Conservation (phyloP, 2,329 filamentous ascomycete species). For the Cyphellophora attinorum region DNA sequence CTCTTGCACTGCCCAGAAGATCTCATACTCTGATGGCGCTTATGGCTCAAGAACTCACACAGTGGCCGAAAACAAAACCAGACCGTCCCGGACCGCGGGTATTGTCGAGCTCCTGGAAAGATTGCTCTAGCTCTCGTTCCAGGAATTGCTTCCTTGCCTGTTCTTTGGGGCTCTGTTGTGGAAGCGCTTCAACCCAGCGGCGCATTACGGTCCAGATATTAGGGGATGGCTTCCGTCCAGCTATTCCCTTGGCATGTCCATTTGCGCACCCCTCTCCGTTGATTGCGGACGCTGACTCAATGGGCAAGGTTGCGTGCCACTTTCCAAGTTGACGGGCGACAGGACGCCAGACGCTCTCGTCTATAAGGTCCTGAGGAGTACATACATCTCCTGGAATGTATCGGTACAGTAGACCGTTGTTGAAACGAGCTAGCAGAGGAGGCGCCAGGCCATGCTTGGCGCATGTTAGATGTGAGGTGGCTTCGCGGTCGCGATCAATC, state of each 20-base stretch:
- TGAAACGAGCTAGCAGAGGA: slow-evolving; percentile 77
- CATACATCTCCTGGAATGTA: slow-evolving; percentile 77
- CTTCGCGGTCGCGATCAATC: slow-evolving; percentile 79
- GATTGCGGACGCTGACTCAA: slow-evolving; percentile 33
- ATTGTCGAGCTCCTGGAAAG: slow-evolving; percentile 63
- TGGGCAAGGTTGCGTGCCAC: slow-evolving; percentile 73
- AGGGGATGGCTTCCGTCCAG: slow-evolving; percentile 62
- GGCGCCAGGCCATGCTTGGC: slow-evolving; percentile 77
- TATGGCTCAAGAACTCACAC: slow-evolving; percentile 3
- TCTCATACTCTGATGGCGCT: too few relatives aligned
- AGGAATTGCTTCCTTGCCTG: slow-evolving; percentile 56
- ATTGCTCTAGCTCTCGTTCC: slow-evolving; percentile 62
- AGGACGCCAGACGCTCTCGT: slow-evolving; percentile 66
- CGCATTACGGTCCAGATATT: slow-evolving; percentile 94
- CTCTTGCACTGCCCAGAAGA: too few relatives aligned
- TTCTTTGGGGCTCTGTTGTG: slow-evolving; percentile 61
- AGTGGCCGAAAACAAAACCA: slow-evolving; percentile 43
- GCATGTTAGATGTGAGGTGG: slow-evolving; percentile 69
- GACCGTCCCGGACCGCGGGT: slow-evolving; percentile 66
- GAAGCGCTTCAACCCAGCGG: slow-evolving; percentile 86
- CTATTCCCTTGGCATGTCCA: slow-evolving; percentile 41
- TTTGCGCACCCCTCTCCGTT: slow-evolving; percentile 7
- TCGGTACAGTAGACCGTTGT: slow-evolving; percentile 91
- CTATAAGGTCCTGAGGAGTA: slow-evolving; percentile 68
- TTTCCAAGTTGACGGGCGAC: slow-evolving; percentile 77